phyloP scores from a whole-genome alignment of 2,329 filamentous ascomycete species.

The Chaetomiaceae sp. region DNA sequence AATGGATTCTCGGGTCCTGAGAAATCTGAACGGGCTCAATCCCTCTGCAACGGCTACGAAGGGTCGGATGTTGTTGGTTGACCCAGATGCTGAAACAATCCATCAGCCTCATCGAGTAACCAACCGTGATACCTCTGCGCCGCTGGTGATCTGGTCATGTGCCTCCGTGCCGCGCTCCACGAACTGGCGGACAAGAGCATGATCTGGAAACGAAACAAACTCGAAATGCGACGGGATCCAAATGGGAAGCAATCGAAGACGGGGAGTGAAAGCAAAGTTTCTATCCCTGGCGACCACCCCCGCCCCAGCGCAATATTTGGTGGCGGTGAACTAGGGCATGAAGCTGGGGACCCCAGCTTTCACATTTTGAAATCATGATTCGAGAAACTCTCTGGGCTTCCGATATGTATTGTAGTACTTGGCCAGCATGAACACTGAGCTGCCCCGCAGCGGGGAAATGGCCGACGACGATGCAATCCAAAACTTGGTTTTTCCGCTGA shows the following conservation, averaged over 20 bases:
- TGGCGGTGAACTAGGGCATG: not conserved
- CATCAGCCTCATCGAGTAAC: not conserved
- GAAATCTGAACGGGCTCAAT: too few relatives aligned
- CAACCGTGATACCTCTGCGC: slow-evolving; percentile 5
- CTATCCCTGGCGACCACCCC: not conserved
- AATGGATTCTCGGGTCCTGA: too few relatives aligned
- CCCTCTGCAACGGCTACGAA: not conserved
- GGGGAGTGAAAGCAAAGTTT: not conserved
- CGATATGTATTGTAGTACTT: too few relatives aligned
- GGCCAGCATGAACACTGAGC: too few relatives aligned
- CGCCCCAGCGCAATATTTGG: not conserved
- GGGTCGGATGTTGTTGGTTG: slow-evolving; percentile 9
- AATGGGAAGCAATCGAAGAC: too few relatives aligned
- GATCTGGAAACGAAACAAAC: not conserved
- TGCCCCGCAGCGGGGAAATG: too few relatives aligned
- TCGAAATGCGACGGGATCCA: too few relatives aligned
- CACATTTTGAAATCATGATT: too few relatives aligned
- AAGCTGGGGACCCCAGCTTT: too few relatives aligned
- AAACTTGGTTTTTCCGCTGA: too few relatives aligned
- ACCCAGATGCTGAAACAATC: slow-evolving; percentile 11
- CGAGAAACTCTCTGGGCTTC: too few relatives aligned
- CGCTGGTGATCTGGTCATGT: slow-evolving; percentile 13
- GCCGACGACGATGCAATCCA: too few relatives aligned
- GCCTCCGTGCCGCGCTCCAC: slow-evolving; percentile 8
- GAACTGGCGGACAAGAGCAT: not conserved